Percentiles rank a stretch among this genome's conserved stretches.
Conservation (phyloP, 768 basidiomycete genomes). For the Leucogyrophana mollusca region DNA sequence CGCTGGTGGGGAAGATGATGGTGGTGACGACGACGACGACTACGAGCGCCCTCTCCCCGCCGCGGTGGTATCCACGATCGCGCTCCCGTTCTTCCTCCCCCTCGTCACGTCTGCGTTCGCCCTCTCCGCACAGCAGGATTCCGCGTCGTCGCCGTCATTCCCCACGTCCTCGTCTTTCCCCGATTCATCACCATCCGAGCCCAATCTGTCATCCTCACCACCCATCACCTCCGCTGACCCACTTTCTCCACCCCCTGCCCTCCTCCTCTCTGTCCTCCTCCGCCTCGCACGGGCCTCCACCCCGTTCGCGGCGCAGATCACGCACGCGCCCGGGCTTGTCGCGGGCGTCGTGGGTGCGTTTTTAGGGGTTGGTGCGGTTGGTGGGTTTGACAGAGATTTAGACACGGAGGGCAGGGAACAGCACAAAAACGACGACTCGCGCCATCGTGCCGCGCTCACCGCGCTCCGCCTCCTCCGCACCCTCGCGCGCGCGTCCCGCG, state of each 20-base stretch:
- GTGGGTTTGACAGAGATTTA: no score
- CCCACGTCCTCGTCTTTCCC: constrained; percentile 47
- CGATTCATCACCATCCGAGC: no score
- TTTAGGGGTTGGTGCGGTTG: no score
- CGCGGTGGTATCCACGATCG: constrained; percentile 16
- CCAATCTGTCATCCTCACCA: no score
- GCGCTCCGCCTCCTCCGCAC: constrained; percentile 58
- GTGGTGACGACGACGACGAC: constrained; percentile 30
- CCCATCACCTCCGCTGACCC: no score
- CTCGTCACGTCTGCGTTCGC: constrained; percentile 43
- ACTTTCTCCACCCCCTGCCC: no score
- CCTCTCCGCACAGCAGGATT: no score
- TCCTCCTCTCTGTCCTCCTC: constrained; percentile 57
- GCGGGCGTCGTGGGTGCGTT: constrained; percentile 52
- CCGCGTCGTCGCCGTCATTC: constrained; percentile 39
- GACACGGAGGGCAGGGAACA: no score
- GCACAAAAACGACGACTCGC: no score
- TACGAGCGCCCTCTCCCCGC: constrained; percentile 39
- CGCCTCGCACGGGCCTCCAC: constrained; percentile 63
- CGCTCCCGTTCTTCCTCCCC: constrained; percentile 46
- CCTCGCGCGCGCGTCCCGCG: constrained; percentile 65
- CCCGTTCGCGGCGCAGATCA: constrained; percentile 48
- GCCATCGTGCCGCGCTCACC: constrained; percentile 26
- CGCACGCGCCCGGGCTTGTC: constrained; percentile 51
- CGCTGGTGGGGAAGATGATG: constrained; percentile 24